Evolutionary conservation across 352 stramenopile species (phyloP).

Genomic region (Phytophthora cactorum): DNA sequence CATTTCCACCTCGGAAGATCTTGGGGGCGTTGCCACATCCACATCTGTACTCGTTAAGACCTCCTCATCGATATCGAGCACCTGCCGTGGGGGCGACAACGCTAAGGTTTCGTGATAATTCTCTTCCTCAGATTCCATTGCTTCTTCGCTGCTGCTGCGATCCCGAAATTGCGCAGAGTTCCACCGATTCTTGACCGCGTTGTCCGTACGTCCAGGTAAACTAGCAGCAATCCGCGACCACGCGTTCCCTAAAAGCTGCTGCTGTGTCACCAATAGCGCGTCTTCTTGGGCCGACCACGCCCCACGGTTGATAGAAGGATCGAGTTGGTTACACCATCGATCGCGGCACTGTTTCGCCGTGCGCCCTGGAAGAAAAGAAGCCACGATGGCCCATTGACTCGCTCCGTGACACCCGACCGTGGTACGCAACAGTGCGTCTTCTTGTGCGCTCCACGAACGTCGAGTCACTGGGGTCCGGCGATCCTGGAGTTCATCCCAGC

Average conservation of each 20-base stretch:
- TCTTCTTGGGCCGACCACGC: slow-evolving; percentile 50
- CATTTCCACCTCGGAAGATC: neutral
- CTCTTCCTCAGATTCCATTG: neutral
- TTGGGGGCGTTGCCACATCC: neutral
- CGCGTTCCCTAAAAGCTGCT: slow-evolving; percentile 44
- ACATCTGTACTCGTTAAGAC: neutral
- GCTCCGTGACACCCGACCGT: slow-evolving; percentile 50
- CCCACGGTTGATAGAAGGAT: slow-evolving; percentile 48
- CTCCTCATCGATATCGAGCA: neutral
- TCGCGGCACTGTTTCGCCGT: slow-evolving; percentile 82
- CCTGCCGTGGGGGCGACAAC: neutral
- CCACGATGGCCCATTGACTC: slow-evolving; percentile 62
- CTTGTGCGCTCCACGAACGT: slow-evolving; percentile 43
- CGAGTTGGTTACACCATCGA: slow-evolving; percentile 45
- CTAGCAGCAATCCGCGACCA: slow-evolving; percentile 56
- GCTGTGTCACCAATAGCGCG: slow-evolving; percentile 33
- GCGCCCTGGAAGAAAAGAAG: slow-evolving; percentile 60
- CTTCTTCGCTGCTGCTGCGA: neutral
- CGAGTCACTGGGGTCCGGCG: slow-evolving; percentile 32
- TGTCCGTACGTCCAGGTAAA: slow-evolving; percentile 58
- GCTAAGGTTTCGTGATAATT: neutral
- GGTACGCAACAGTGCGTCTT: slow-evolving; percentile 52
- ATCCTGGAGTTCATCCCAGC: slow-evolving; percentile 53
- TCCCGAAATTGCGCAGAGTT: slow-evolving; percentile 25
- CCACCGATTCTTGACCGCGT: slow-evolving; percentile 65